These are phyloP conservation scores for Chytriomyces confervae DNA, from an alignment of 192 early-diverging fungal species.

Conservation along the genomic window DNA sequence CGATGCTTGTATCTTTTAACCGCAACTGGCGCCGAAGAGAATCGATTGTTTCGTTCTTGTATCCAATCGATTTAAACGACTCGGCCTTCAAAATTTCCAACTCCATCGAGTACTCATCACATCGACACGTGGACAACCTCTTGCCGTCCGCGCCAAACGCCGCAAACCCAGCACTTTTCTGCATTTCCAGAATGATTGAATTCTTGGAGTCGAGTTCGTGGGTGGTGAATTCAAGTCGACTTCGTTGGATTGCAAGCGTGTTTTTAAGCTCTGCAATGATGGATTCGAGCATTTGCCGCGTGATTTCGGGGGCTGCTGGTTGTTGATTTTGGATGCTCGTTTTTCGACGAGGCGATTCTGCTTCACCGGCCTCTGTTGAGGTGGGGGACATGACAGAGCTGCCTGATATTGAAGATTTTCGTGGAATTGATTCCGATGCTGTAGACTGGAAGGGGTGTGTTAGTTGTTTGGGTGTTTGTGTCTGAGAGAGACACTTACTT, in stretches of 20 bases:
- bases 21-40: background rate
- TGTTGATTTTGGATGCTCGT: background rate
- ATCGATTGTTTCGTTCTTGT: conserved; percentile 12
- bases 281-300: background rate
- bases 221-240: background rate
- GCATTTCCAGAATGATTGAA: background rate
- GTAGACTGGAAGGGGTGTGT: background rate
- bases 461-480: background rate
- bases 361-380: background rate
- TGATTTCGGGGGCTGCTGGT: background rate
- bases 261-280: conserved; percentile 13
- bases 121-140: too few relatives aligned
- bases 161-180: background rate
- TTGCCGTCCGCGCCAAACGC: background rate
- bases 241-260: background rate
- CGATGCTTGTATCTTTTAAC: background rate
- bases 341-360: background rate
- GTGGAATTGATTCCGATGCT: background rate
- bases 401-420: background rate
- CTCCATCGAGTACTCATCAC: background rate
- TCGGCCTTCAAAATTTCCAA: background rate
- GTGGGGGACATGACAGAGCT: background rate
- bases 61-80: background rate
- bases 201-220: background rate
- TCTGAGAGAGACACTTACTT: too few relatives aligned